Percentiles rank a stretch among this genome's conserved stretches.
These are phyloP conservation scores for Blastobotrys chiropterorum DNA, from an alignment of 805 yeast genomes.

Conservation along the genomic window DNA sequence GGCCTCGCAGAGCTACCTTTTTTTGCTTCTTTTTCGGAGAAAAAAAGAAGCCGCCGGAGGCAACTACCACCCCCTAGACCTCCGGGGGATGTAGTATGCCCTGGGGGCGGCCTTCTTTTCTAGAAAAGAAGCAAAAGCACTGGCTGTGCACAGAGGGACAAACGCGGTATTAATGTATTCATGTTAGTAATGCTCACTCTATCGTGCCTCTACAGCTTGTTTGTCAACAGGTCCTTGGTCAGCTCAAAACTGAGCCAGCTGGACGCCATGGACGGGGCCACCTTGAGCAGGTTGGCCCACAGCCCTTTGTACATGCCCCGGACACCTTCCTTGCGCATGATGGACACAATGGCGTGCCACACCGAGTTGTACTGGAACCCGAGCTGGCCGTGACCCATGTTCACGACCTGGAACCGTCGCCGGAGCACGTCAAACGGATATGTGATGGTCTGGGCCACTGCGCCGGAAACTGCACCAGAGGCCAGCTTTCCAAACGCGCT, in stretches of 20 bases:
- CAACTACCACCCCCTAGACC: no score
- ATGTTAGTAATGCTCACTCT: neutral
- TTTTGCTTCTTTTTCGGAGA: no score
- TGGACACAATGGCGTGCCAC: constrained; percentile 62
- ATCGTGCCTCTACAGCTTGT: neutral
- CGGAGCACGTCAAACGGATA: constrained; percentile 89
- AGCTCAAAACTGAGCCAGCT: constrained; percentile 87
- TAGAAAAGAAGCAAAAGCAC: no score
- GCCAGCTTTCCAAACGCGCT: constrained; percentile 51
- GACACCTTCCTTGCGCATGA: constrained; percentile 70
- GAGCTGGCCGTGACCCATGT: constrained; percentile 56
- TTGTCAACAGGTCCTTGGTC: constrained; percentile 38
- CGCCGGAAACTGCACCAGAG: constrained; percentile 84
- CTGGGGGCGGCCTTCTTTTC: neutral
- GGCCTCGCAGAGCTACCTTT: no score
- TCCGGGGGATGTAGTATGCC: no score
- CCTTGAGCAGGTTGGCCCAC: constrained; percentile 74
- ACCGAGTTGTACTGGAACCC: constrained; percentile 82
- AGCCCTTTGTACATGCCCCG: constrained; percentile 64
- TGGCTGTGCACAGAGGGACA: no score
- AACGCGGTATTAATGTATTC: no score
- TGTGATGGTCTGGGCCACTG: constrained; percentile 81
- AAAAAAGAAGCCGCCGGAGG: no score
- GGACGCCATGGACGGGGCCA: constrained; percentile 93
- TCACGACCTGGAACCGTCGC: constrained; percentile 84